Percentiles rank a stretch among this genome's conserved stretches.
Evolutionary conservation across 768 basidiomycete genomes (phyloP).

Genomic region (Myochromella boudieri): DNA sequence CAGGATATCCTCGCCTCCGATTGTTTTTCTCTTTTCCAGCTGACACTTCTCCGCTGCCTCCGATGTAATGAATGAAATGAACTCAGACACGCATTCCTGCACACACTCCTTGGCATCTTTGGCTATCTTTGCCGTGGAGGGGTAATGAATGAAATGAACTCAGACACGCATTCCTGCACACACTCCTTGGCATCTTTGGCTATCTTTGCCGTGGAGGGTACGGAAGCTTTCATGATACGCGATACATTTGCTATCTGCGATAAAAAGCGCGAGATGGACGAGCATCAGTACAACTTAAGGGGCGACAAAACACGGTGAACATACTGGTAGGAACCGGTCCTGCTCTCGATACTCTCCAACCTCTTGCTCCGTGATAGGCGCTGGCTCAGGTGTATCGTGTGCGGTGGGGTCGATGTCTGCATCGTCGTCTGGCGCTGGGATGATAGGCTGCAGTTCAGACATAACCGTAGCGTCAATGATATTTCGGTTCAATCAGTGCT

Average conservation of each 20-base stretch:
- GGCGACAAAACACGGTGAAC: constrained; percentile 20
- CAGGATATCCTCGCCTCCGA: constrained; percentile 95
- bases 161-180: constrained; percentile 96
- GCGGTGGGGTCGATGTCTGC: constrained; percentile 29
- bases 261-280: background rate
- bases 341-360: constrained; percentile 95
- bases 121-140: constrained; percentile 95
- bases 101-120: constrained; percentile 99
- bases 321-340: constrained; percentile 90
- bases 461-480: constrained; percentile 8
- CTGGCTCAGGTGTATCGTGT: constrained; percentile 52
- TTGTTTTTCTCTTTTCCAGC: constrained; percentile 95
- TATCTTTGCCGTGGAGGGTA: constrained; percentile 91
- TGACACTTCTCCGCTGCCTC: constrained; percentile 96
- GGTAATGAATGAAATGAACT: constrained; percentile 98
- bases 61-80: constrained; percentile 96
- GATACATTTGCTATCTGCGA: constrained; percentile 96
- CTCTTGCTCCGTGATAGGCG: constrained; percentile 87
- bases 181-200: constrained; percentile 98
- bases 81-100: constrained; percentile 97
- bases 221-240: constrained; percentile 92
- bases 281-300: background rate
- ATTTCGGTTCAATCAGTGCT: too few relatives aligned
- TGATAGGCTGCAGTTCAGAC: constrained; percentile 43
- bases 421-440: constrained; percentile 40